Evolutionary conservation across 2,329 filamentous ascomycete species (phyloP).

Genomic region (Zymoseptoria brevis): DNA sequence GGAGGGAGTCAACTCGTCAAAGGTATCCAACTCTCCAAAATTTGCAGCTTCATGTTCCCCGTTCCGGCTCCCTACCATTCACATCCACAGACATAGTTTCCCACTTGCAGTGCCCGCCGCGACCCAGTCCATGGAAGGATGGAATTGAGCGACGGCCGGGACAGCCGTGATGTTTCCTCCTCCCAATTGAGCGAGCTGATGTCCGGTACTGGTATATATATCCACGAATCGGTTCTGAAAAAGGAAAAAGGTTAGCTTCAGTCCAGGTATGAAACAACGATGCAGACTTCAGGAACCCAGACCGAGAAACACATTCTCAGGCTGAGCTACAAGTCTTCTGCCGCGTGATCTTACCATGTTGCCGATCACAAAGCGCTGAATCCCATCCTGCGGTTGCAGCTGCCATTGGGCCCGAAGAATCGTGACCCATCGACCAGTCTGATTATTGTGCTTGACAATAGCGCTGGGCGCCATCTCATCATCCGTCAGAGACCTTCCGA

Average conservation of each 20-base stretch:
- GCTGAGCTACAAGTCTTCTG: too few relatives aligned
- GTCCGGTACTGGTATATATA: constrained; percentile 71
- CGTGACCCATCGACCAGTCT: constrained; percentile 90
- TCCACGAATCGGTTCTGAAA: constrained; percentile 64
- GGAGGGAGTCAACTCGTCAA: not conserved
- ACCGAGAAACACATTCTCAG: too few relatives aligned
- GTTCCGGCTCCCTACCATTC: constrained; percentile 2
- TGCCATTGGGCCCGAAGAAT: constrained; percentile 90
- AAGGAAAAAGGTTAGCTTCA: too few relatives aligned
- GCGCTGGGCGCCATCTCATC: constrained; percentile 61
- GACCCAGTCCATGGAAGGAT: constrained; percentile 82
- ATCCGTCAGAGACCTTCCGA: constrained; percentile 42
- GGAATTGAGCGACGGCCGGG: constrained; percentile 84
- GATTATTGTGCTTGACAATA: constrained; percentile 79
- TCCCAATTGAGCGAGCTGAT: constrained; percentile 79
- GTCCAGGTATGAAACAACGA: too few relatives aligned
- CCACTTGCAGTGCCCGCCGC: constrained; percentile 86
- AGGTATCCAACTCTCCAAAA: not conserved
- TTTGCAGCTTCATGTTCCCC: not conserved
- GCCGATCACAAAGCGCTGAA: constrained; percentile 83
- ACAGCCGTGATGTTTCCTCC: constrained; percentile 91
- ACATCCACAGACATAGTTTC: constrained; percentile 89
- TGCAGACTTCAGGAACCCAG: too few relatives aligned
- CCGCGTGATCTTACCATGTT: constrained; percentile 57
- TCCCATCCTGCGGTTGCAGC: constrained; percentile 62